These are phyloP conservation scores for Umbelopsis ramanniana DNA, from an alignment of 192 early-diverging fungal species.

Conservation along the genomic window DNA sequence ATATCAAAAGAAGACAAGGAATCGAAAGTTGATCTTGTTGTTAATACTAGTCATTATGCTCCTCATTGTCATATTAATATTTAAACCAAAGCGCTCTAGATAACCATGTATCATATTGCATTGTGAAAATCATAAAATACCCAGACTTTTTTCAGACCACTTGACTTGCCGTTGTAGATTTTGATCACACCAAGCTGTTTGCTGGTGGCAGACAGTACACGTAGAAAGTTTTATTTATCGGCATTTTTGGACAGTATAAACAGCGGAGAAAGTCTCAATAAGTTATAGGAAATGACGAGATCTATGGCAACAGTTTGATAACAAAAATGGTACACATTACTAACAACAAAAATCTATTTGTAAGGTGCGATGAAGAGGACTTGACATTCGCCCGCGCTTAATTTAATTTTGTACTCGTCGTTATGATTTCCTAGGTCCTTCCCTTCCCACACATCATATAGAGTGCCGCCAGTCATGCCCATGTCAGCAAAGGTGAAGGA, in stretches of 20 bases:
- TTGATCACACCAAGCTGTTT: too few relatives aligned
- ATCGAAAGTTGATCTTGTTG: constrained; percentile 83
- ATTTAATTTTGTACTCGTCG: constrained; percentile 7
- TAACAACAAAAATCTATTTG: not conserved
- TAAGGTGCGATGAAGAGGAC: constrained; percentile 24
- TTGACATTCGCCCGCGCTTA: constrained; percentile 37
- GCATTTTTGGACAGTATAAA: too few relatives aligned
- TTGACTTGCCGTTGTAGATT: not conserved
- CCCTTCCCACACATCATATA: constrained; percentile 38
- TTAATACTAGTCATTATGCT: constrained; percentile 78
- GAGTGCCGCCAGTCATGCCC: constrained; percentile 17
- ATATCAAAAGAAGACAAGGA: constrained; percentile 81
- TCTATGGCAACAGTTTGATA: too few relatives aligned
- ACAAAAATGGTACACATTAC: not conserved
- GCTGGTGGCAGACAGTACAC: too few relatives aligned
- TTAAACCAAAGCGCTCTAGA: constrained; percentile 56
- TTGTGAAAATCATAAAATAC: not conserved
- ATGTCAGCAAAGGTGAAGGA: constrained; percentile 21
- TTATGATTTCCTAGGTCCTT: constrained; percentile 8
- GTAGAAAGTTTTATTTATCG: too few relatives aligned
- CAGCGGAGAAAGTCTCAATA: too few relatives aligned
- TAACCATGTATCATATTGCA: constrained; percentile 22
- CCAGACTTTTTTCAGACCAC: not conserved
- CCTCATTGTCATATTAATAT: constrained; percentile 78
- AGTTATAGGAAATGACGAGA: too few relatives aligned